Conservation (phyloP, 2,329 filamentous ascomycete genomes). For the Microcera coccophila region DNA sequence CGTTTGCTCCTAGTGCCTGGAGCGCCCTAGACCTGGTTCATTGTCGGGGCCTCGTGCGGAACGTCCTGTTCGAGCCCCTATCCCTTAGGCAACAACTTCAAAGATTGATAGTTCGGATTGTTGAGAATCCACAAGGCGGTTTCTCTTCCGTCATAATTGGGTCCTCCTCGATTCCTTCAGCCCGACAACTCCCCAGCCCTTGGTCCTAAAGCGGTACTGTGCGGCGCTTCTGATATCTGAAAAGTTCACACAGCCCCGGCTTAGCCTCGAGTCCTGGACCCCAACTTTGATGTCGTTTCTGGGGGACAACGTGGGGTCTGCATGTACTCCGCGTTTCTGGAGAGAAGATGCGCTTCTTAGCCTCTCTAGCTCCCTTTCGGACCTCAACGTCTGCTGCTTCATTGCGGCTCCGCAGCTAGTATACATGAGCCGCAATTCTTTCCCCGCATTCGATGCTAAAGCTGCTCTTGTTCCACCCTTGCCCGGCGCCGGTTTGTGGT, state of each 20-base stretch:
- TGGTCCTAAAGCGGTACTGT: slow-evolving; percentile 11
- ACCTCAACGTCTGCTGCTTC: slow-evolving; percentile 8
- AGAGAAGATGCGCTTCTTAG: slow-evolving; percentile 14
- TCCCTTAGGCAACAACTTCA: slow-evolving; percentile 6
- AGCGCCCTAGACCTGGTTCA: slow-evolving; percentile 10
- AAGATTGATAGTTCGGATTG: slow-evolving; percentile 15
- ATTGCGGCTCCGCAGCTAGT: slow-evolving; percentile 30
- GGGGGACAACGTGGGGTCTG: slow-evolving; percentile 19
- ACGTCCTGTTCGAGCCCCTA: slow-evolving; percentile 16
- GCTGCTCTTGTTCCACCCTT: slow-evolving; percentile 18
- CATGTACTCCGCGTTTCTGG: slow-evolving; percentile 23
- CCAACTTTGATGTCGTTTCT: slow-evolving; percentile 13
- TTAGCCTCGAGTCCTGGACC: neutral
- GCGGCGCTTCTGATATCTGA: slow-evolving; percentile 11
- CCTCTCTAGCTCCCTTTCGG: slow-evolving; percentile 15
- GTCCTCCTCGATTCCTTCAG: slow-evolving; percentile 12
- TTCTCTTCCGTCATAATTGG: neutral
- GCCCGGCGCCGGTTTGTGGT: slow-evolving; percentile 18
- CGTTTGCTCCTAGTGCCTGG: slow-evolving; percentile 1
- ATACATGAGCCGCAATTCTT: slow-evolving; percentile 30
- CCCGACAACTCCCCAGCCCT: slow-evolving; percentile 12
- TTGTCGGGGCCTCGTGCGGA: slow-evolving; percentile 13
- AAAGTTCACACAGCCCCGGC: neutral
- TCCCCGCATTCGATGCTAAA: slow-evolving; percentile 24
- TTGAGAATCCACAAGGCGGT: slow-evolving; percentile 18